These are phyloP conservation scores for Zygoascus sp. DNA, from an alignment of 1,139 yeast species.

Conservation along the genomic window DNA sequence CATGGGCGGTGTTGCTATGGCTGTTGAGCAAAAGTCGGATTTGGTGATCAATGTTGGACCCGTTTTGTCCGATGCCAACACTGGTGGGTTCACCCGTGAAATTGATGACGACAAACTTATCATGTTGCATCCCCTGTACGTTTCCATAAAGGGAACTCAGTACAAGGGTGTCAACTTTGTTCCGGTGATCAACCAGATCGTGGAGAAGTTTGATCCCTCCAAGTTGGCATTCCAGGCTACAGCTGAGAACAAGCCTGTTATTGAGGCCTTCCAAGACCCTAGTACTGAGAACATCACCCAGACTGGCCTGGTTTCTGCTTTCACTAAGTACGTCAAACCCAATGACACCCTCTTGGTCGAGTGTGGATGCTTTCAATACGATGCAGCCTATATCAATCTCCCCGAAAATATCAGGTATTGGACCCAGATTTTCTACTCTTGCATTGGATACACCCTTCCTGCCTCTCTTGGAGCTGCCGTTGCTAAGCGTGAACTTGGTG, in stretches of 20 bases:
- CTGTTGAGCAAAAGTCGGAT: constrained; percentile 36
- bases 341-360: constrained; percentile 68
- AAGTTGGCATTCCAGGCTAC: constrained; percentile 29
- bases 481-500: constrained; percentile 52
- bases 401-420: constrained; percentile 36
- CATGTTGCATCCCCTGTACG: constrained; percentile 42
- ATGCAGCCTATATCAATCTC: constrained; percentile 47
- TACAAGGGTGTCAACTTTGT: constrained; percentile 42
- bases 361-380: constrained; percentile 75
- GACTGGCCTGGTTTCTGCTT: constrained; percentile 31
- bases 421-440: constrained; percentile 69
- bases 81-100: constrained; percentile 41
- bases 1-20: constrained; percentile 40
- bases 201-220: constrained; percentile 34
- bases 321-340: constrained; percentile 43
- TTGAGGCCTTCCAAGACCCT: constrained; percentile 18
- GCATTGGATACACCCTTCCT: constrained; percentile 84
- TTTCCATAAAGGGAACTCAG: constrained; percentile 41
- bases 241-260: constrained; percentile 22
- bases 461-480: constrained; percentile 75
- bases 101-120: constrained; percentile 37
- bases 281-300: constrained; percentile 35
- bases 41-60: constrained; percentile 40
- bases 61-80: constrained; percentile 40
- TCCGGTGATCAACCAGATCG: constrained; percentile 44